Evolutionary conservation across 2,329 filamentous ascomycete genomes (phyloP).

Genomic region (Exophiala spinifera): DNA sequence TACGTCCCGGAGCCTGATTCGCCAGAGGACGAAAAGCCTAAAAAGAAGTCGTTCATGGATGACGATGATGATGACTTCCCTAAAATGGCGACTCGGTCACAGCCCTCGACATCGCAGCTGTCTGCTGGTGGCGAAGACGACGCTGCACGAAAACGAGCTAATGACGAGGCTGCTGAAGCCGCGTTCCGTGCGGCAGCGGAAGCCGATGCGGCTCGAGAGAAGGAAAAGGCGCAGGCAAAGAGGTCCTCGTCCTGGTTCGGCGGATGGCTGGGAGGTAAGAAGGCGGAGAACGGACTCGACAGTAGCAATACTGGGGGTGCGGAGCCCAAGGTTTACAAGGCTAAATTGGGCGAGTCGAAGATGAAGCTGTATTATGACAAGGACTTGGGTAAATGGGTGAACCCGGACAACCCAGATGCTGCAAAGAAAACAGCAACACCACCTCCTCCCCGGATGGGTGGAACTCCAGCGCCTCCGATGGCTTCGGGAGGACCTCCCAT

Average conservation of each 20-base stretch:
- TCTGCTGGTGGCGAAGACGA: conserved; percentile 13
- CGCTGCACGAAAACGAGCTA: conserved; percentile 25
- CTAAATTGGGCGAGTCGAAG: conserved; percentile 86
- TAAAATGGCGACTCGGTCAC: conserved; percentile 2
- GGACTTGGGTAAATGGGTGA: conserved; percentile 96
- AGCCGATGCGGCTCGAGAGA: conserved; percentile 27
- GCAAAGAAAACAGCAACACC: conserved; percentile 67
- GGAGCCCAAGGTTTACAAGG: conserved; percentile 65
- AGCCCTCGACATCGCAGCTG: background rate
- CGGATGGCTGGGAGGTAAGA: conserved; percentile 76
- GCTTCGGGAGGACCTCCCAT: conserved; percentile 10
- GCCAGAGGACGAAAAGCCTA: conserved; percentile 53
- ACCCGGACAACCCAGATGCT: conserved; percentile 76
- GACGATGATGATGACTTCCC: conserved; percentile 52
- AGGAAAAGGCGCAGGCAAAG: conserved; percentile 43
- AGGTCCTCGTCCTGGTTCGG: conserved; percentile 64
- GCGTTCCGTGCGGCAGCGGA: conserved; percentile 31
- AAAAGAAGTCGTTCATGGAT: conserved; percentile 78
- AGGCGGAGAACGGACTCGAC: conserved; percentile 60
- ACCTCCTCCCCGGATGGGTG: conserved; percentile 67
- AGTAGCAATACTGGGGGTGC: conserved; percentile 35
- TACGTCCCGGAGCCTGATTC: conserved; percentile 48
- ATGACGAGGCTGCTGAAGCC: conserved; percentile 30
- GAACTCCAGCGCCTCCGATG: conserved; percentile 30
- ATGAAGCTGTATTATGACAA: conserved; percentile 92